Evolutionary conservation across 139 green algal species (phyloP).

Genomic region (Prasinococcaceae sp.): DNA sequence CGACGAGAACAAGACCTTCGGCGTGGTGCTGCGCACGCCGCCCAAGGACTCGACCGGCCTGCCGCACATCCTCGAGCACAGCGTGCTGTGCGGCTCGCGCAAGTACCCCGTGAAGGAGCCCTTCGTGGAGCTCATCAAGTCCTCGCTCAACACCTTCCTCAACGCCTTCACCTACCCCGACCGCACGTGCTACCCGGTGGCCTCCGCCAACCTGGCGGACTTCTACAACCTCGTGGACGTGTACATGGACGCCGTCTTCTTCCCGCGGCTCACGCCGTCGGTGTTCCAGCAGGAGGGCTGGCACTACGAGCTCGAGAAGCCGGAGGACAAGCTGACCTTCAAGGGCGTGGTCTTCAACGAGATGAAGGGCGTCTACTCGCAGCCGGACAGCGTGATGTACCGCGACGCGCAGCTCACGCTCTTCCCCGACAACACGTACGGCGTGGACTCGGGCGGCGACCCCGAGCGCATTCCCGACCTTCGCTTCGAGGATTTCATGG

Average conservation of each 20-base stretch:
- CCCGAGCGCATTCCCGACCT: constrained; percentile 79
- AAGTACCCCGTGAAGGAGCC: constrained; percentile 86
- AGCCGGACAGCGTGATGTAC: constrained; percentile 74
- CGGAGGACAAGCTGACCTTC: constrained; percentile 53
- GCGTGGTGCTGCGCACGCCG: constrained; percentile 84
- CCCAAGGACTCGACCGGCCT: constrained; percentile 62
- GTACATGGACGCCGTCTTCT: constrained; percentile 95
- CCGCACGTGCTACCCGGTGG: constrained; percentile 96
- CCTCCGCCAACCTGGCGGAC: constrained; percentile 65
- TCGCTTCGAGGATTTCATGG: constrained; percentile 85
- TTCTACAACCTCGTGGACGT: constrained; percentile 99
- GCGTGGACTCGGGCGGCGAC: constrained; percentile 82
- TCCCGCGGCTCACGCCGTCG: constrained; percentile 65
- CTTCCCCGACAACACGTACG: constrained; percentile 53
- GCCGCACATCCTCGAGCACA: constrained; percentile 97
- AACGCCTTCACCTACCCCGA: constrained; percentile 99
- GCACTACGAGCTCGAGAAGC: constrained; percentile 74
- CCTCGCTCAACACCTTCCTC: constrained; percentile 92
- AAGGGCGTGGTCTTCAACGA: constrained; percentile 98
- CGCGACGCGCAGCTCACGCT: constrained; percentile 51
- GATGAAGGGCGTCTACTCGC: constrained; percentile 99
- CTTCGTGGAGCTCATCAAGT: constrained; percentile 97
- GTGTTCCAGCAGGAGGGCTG: constrained; percentile 91
- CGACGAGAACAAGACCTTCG: constrained; percentile 99
- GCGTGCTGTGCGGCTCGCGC: constrained; percentile 78